Percentiles rank a stretch among this genome's conserved stretches.
These are phyloP conservation scores for Colletotrichum chrysophilum DNA, from an alignment of 2,329 filamentous ascomycete genomes.

Conservation along the genomic window DNA sequence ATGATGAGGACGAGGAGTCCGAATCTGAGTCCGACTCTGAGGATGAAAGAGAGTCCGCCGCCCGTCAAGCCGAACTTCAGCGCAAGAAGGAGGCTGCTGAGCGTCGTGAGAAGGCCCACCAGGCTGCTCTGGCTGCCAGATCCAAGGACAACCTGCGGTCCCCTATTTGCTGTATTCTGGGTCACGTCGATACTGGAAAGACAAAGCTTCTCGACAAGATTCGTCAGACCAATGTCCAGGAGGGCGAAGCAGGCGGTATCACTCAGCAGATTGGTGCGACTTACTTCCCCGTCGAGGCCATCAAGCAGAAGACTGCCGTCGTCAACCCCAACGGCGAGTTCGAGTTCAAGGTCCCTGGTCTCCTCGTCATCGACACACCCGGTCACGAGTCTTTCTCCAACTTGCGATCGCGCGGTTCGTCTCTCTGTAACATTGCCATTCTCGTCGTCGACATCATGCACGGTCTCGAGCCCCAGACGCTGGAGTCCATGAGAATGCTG, in stretches of 20 bases:
- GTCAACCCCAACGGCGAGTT: slow-evolving; percentile 91
- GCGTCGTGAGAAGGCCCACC: slow-evolving; percentile 85
- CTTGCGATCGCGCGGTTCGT: slow-evolving; percentile 93
- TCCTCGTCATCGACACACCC: slow-evolving; percentile 96
- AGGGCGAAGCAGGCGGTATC: slow-evolving; percentile 98
- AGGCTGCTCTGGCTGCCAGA: slow-evolving; percentile 87
- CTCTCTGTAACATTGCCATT: slow-evolving; percentile 98
- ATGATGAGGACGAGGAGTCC: slow-evolving; percentile 55
- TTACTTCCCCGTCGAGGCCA: slow-evolving; percentile 95
- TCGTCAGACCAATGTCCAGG: slow-evolving; percentile 97
- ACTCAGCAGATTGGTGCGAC: slow-evolving; percentile 99
- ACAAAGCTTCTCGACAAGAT: slow-evolving; percentile 99
- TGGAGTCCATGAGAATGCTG: slow-evolving; percentile 95
- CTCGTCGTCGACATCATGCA: slow-evolving; percentile 99
- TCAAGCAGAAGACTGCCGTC: slow-evolving; percentile 89
- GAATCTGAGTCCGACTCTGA: slow-evolving; percentile 55
- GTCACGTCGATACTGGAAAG: slow-evolving; percentile 99
- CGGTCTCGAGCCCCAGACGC: slow-evolving; percentile 94
- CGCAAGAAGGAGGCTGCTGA: slow-evolving; percentile 90
- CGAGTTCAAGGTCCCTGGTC: slow-evolving; percentile 96
- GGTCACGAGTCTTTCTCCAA: slow-evolving; percentile 99
- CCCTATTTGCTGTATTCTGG: slow-evolving; percentile 99
- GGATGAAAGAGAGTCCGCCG: slow-evolving; percentile 78
- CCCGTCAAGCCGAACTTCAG: slow-evolving; percentile 73
- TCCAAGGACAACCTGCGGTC: slow-evolving; percentile 95